Conservation (phyloP, 2,329 filamentous ascomycete genomes). For the Chaetomium olivaceum region DNA sequence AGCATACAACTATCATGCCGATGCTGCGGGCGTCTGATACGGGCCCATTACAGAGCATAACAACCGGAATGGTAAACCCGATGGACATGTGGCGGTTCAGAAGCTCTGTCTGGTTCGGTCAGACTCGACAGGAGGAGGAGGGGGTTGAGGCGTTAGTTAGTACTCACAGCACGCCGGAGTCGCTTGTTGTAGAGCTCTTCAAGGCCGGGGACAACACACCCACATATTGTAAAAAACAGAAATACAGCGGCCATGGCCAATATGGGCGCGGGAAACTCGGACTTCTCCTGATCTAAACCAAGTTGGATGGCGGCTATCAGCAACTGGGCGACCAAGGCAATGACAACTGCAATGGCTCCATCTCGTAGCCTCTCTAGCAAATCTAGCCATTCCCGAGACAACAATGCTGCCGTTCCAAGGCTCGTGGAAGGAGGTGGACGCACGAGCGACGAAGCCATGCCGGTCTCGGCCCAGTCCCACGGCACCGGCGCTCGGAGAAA, state of each 20-base stretch:
- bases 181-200: constrained; percentile 34
- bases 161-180: constrained; percentile 33
- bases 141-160: not conserved
- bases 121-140: not conserved
- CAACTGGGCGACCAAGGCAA: constrained; percentile 48
- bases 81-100: constrained; percentile 54
- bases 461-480: constrained; percentile 23
- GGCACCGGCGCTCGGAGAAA: constrained; percentile 25
- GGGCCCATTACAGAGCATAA: constrained; percentile 45
- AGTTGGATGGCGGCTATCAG: constrained; percentile 48
- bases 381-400: not conserved
- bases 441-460: constrained; percentile 16
- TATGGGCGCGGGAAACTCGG: constrained; percentile 52
- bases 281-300: constrained; percentile 36
- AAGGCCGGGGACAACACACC: constrained; percentile 27
- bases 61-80: constrained; percentile 52
- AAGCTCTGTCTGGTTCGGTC: constrained; percentile 47
- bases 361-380: constrained; percentile 23
- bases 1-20: constrained; percentile 47
- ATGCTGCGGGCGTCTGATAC: constrained; percentile 39
- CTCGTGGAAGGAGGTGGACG: not conserved
- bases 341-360: constrained; percentile 39
- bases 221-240: constrained; percentile 31
- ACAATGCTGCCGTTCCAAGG: not conserved
- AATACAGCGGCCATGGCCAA: constrained; percentile 49